A percentile compares a stretch with the other conserved stretches of the same genome.
phyloP scores from a whole-genome alignment of 331 rosid species.

The Acacia concinna region DNA sequence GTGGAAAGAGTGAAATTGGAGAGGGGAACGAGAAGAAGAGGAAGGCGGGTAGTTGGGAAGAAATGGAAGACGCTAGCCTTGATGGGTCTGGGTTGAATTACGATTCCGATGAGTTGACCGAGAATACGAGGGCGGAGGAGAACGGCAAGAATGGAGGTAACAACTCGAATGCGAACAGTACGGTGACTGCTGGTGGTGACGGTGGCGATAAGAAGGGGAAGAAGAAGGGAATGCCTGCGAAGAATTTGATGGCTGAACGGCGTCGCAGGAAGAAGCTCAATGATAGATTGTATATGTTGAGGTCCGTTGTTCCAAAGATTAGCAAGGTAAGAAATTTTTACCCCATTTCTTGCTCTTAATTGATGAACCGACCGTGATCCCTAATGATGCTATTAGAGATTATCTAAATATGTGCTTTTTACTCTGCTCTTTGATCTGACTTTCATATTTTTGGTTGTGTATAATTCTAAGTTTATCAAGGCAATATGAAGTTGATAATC shows the following conservation, averaged over 20 bases:
- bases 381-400: background rate
- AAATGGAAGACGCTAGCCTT: conserved; percentile 48
- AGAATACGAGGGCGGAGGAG: conserved; percentile 50
- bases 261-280: conserved; percentile 85
- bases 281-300: conserved; percentile 76
- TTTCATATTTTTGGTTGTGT: background rate
- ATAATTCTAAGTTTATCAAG: background rate
- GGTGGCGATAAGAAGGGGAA: conserved; percentile 49
- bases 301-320: conserved; percentile 86
- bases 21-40: conserved; percentile 42
- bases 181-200: conserved; percentile 36
- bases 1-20: conserved; percentile 31
- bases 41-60: conserved; percentile 44
- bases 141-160: conserved; percentile 47
- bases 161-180: conserved; percentile 48
- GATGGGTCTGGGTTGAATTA: conserved; percentile 61
- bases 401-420: background rate
- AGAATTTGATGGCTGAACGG: conserved; percentile 88
- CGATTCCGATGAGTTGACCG: conserved; percentile 66
- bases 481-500: background rate
- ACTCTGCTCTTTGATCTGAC: background rate
- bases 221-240: conserved; percentile 84
- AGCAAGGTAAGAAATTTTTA: conserved; percentile 58
- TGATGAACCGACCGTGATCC: background rate
- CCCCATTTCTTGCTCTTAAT: conserved; percentile 13